These are phyloP conservation scores for Penicillium subrubescens DNA, from an alignment of 495 filamentous ascomycete genomes.

Conservation along the genomic window DNA sequence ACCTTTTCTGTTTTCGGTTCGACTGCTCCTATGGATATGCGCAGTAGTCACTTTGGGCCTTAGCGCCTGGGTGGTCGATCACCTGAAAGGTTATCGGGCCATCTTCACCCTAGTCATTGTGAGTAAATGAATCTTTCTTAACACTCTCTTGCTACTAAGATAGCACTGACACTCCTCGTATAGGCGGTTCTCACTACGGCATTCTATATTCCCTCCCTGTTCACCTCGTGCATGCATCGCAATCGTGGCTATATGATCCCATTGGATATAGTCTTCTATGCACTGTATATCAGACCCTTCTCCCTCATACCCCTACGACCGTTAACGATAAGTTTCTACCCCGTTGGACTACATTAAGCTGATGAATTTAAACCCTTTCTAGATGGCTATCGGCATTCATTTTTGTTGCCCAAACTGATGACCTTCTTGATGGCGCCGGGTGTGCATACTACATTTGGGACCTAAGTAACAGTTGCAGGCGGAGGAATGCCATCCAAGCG, in stretches of 20 bases:
- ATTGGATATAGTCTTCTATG: slow-evolving; percentile 22
- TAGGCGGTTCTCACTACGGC: slow-evolving; percentile 17
- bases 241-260: slow-evolving; percentile 24
- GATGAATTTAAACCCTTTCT: neutral
- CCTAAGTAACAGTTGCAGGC: neutral
- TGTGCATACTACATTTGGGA: neutral
- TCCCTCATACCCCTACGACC: neutral
- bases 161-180: neutral
- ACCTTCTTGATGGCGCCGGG: neutral
- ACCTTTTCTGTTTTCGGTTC: slow-evolving; percentile 12
- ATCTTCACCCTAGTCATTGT: slow-evolving; percentile 22
- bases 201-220: slow-evolving; percentile 22
- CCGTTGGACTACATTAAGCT: neutral
- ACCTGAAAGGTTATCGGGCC: slow-evolving; percentile 18
- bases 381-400: slow-evolving; percentile 26
- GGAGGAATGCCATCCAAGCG: slow-evolving; percentile 1
- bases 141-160: neutral
- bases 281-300: slow-evolving; percentile 9
- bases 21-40: slow-evolving; percentile 18
- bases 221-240: slow-evolving; percentile 14
- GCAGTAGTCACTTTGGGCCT: slow-evolving; percentile 21
- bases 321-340: neutral
- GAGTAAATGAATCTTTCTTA: neutral
- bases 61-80: slow-evolving; percentile 19
- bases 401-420: slow-evolving; percentile 19